Evolutionary conservation across 2,329 filamentous ascomycete genomes (phyloP).

Genomic region (Lachnellula arida): DNA sequence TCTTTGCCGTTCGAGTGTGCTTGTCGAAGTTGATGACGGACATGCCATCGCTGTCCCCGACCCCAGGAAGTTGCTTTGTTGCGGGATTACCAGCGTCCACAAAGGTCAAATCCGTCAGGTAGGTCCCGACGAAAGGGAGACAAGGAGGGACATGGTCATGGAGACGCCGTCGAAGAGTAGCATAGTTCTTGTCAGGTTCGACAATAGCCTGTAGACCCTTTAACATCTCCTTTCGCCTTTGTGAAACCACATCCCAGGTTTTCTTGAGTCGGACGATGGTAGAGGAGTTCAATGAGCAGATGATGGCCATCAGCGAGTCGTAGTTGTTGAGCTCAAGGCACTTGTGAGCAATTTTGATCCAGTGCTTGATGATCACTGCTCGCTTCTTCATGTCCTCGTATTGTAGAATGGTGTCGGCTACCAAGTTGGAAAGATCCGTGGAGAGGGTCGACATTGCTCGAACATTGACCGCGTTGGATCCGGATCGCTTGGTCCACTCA

Average conservation of each 20-base stretch:
- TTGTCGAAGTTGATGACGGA: conserved; percentile 98
- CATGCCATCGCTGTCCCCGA: conserved; percentile 56
- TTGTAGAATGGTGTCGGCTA: conserved; percentile 86
- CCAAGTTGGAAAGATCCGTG: conserved; percentile 86
- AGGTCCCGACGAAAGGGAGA: conserved; percentile 92
- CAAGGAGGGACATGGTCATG: conserved; percentile 87
- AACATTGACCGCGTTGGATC: conserved; percentile 77
- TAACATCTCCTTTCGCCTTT: conserved; percentile 75
- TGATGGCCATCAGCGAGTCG: conserved; percentile 93
- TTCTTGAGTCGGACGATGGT: conserved; percentile 82
- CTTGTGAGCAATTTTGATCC: conserved; percentile 89
- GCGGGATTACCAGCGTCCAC: conserved; percentile 90
- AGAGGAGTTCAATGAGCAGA: conserved; percentile 88
- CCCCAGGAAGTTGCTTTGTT: conserved; percentile 66
- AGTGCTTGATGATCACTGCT: conserved; percentile 88
- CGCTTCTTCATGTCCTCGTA: conserved; percentile 90
- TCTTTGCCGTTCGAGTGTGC: conserved; percentile 87
- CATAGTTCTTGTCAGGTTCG: conserved; percentile 87
- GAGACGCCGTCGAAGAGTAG: conserved; percentile 74
- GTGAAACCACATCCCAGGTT: conserved; percentile 87
- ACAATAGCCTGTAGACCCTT: conserved; percentile 78
- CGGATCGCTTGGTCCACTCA: conserved; percentile 89
- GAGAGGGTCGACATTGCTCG: conserved; percentile 90
- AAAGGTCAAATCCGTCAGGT: conserved; percentile 93
- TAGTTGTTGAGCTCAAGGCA: conserved; percentile 92